These are phyloP conservation scores for Jacaranda copaia DNA, from an alignment of 257 asterid species.

Conservation along the genomic window DNA sequence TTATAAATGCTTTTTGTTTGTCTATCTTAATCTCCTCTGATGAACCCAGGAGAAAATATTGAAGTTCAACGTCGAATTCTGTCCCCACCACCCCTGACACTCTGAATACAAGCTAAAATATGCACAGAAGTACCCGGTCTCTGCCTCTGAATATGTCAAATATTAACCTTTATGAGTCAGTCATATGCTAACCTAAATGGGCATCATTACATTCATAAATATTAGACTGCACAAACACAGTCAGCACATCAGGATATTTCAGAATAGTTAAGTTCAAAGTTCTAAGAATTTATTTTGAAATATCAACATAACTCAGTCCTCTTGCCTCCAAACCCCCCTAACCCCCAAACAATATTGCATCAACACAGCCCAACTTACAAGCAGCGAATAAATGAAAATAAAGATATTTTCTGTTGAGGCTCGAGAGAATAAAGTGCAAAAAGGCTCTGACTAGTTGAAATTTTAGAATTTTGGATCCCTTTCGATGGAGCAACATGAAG, in stretches of 20 bases:
- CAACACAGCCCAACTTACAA: neutral
- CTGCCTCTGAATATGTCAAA: neutral
- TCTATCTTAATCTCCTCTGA: too few relatives aligned
- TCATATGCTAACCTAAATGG: neutral
- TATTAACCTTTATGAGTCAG: neutral
- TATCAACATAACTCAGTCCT: too few relatives aligned
- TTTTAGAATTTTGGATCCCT: neutral
- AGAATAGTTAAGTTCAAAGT: neutral
- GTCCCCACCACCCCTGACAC: neutral
- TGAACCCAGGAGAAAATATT: too few relatives aligned
- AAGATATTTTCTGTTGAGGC: neutral
- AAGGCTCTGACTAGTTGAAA: neutral
- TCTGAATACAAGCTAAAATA: neutral
- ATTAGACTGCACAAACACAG: neutral
- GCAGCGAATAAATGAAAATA: conserved; percentile 2
- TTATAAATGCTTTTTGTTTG: neutral
- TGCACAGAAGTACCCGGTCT: neutral
- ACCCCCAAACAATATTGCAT: neutral
- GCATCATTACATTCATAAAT: neutral
- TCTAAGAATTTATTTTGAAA: neutral
- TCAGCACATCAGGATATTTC: neutral
- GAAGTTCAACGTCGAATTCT: neutral
- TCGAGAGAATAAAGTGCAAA: neutral
- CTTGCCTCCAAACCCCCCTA: neutral
- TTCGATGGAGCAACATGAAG: neutral